Evolutionary conservation across 2,329 filamentous ascomycete species (phyloP), one percentile per base, ranked within the genome.

Genomic region (Fusarium humuli): DNA sequence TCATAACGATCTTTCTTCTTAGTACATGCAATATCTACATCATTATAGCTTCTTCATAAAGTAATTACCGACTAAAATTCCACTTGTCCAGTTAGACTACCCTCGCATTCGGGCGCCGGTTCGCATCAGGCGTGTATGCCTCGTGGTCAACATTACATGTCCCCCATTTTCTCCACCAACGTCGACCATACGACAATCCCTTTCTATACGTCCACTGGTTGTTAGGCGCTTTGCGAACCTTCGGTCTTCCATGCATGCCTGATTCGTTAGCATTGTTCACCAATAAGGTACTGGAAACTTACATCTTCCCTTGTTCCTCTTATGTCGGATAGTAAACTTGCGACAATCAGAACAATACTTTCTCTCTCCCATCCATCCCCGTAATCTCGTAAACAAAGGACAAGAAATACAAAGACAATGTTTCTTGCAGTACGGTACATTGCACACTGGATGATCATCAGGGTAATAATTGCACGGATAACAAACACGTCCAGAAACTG

Each of bases 161-260:
- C 3, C 63, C 63, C 63, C 63, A 66, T 66, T 37, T 66, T 6
- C 25, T 16, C 63, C 63, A 66, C 63, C 63, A 66, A 0, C 63
- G 55, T 9, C 29, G 16, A 12, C 63, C 63, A 3, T 66, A 66
- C 1, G 61, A 66, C 3, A n/a, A 0, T 3, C 63, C 61, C 4
- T 48, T 55, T 3, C 4, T 41, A 5, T 13, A 3, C 4, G 46
- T 23, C 63, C 63, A 66, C 2, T 66, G 55, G 16, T 66, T 66
- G 1, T 66, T 50, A 6, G 63, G 61, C 10, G 34, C 5, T 8
- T 46, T 61, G 4, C 61, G 16, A 2, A 48, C 48, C 18, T 41
- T 61, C 7, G 5, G 12, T 18, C 5, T 25, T 12, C 63, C 63
- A 6, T 66, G 63, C 13, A 56, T 61, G 3, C 63, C 63, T 66